Evolutionary conservation across 176 grass and related monocot species (phyloP).

Genomic region (Oryza officinalis): DNA sequence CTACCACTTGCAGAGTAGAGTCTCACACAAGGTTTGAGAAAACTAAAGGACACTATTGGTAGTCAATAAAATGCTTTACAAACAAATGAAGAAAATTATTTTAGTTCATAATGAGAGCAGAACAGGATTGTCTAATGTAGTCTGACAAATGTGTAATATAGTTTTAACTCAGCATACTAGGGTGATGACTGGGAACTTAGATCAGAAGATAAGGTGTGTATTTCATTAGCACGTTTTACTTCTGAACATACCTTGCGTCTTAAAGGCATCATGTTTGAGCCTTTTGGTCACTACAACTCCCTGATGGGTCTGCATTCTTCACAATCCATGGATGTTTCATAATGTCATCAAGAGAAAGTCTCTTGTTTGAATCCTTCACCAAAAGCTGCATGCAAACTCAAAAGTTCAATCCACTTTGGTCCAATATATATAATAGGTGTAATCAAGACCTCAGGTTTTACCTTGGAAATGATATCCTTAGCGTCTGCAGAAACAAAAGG

Average conservation of each 20-base stretch:
- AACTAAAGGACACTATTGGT: too few relatives aligned
- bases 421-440: neutral
- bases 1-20: neutral
- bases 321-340: constrained; percentile 83
- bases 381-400: constrained; percentile 60
- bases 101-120: neutral
- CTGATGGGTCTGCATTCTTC: constrained; percentile 79
- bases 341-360: constrained; percentile 75
- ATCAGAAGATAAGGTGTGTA: neutral
- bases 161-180: neutral
- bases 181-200: neutral
- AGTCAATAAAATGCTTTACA: neutral
- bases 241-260: constrained; percentile 9
- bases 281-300: constrained; percentile 58
- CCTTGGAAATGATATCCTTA: constrained; percentile 90
- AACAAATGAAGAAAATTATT: neutral
- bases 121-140: too few relatives aligned
- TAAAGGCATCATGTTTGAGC: neutral
- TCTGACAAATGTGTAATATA: neutral
- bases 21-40: neutral
- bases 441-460: constrained; percentile 21
- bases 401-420: neutral
- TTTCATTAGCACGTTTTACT: neutral
- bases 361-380: constrained; percentile 91
- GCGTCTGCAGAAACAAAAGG: constrained; percentile 66